Evolutionary conservation across 2,329 filamentous ascomycete genomes (phyloP).

Genomic region (Xylaria sp.): DNA sequence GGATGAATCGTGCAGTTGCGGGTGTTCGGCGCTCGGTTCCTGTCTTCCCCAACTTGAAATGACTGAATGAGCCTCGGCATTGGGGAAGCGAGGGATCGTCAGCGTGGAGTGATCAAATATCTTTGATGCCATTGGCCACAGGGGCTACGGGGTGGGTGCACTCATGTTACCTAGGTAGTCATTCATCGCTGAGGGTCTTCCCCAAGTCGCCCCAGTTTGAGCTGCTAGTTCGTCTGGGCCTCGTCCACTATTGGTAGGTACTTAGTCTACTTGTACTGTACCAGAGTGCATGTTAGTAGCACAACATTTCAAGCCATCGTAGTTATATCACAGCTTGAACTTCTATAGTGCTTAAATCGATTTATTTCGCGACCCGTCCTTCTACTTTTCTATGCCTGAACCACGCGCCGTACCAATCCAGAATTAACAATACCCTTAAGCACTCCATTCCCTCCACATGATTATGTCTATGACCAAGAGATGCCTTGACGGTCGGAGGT

Average conservation of each 20-base stretch:
- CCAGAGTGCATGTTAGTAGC: no score
- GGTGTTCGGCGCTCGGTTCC: slow-evolving; percentile 28
- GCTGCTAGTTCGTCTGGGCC: no score
- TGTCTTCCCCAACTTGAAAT: slow-evolving; percentile 16
- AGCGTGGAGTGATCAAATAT: slow-evolving; percentile 35
- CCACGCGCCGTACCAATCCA: background rate
- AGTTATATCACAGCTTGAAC: background rate
- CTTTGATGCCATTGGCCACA: slow-evolving; percentile 43
- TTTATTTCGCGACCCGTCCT: background rate
- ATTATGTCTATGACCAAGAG: background rate
- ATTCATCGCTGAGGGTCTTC: slow-evolving; percentile 3
- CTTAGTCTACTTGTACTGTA: no score
- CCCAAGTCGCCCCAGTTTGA: slow-evolving; percentile 19
- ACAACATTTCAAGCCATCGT: background rate
- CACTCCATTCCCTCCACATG: background rate
- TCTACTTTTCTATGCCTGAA: background rate
- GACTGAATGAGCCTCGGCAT: slow-evolving; percentile 45
- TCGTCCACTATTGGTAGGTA: background rate
- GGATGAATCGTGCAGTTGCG: slow-evolving; percentile 19
- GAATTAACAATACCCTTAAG: background rate
- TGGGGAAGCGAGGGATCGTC: slow-evolving; percentile 13
- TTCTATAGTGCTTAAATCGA: background rate
- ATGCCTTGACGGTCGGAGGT: background rate
- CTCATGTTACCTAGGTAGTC: slow-evolving; percentile 1
- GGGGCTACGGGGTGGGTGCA: background rate